Evolutionary conservation across 306 rosid genomes (phyloP).

Genomic region (Ormosia semicastrata): DNA sequence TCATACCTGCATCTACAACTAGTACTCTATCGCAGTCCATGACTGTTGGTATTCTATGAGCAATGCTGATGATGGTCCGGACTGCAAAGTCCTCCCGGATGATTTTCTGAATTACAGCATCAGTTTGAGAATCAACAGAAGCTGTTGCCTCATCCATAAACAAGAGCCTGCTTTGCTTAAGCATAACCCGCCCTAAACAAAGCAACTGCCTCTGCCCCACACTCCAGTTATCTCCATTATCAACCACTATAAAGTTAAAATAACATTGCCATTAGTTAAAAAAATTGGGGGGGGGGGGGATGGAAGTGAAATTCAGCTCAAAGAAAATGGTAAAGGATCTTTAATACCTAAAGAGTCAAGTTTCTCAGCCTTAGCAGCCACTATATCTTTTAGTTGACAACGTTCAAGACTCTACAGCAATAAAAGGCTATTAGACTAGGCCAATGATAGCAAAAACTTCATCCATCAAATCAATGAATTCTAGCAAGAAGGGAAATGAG

Average conservation of each 20-base stretch:
- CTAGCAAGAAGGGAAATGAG: neutral
- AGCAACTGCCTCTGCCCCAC: conserved; percentile 98
- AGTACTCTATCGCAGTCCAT: conserved; percentile 89
- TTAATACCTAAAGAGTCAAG: conserved; percentile 72
- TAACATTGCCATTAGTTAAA: neutral
- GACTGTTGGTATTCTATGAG: conserved; percentile 96
- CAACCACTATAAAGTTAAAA: conserved; percentile 52
- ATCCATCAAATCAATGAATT: neutral
- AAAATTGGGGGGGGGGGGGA: neutral
- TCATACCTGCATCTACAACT: conserved; percentile 81
- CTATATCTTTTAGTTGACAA: conserved; percentile 88
- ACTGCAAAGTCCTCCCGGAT: conserved; percentile 84
- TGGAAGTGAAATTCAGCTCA: conserved; percentile 6
- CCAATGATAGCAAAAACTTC: neutral
- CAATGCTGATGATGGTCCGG: conserved; percentile 93
- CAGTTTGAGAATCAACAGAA: conserved; percentile 96
- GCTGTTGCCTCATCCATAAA: conserved; percentile 99
- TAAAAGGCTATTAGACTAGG: conserved; percentile 9
- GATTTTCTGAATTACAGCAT: conserved; percentile 81
- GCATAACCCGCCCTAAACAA: conserved; percentile 90
- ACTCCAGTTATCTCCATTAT: conserved; percentile 95
- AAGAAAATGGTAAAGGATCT: conserved; percentile 7
- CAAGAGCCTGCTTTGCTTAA: conserved; percentile 77
- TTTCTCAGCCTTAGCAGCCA: conserved; percentile 78
- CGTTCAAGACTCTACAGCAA: conserved; percentile 71